Conservation (phyloP, 1,284 basidiomycete species). For the Cutaneotrichosporon cyanovorans region DNA sequence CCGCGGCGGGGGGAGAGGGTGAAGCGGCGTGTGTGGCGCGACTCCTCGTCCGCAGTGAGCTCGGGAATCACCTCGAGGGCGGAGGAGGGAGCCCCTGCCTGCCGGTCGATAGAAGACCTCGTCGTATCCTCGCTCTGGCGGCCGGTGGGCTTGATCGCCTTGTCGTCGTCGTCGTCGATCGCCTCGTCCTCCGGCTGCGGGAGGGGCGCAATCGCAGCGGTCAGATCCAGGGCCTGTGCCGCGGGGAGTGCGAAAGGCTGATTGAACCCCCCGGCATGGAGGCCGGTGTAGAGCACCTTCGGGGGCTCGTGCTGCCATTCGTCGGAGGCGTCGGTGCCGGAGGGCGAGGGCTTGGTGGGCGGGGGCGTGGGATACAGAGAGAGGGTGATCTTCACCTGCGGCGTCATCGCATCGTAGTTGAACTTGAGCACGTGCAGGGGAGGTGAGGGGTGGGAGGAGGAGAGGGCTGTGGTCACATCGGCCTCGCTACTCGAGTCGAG, state of each 20-base stretch:
- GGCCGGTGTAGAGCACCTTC: constrained; percentile 62
- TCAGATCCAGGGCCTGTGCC: constrained; percentile 47
- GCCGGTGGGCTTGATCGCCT: constrained; percentile 7
- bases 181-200: constrained; percentile 10
- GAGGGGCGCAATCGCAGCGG: constrained; percentile 30
- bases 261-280: constrained; percentile 72
- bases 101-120: constrained; percentile 20
- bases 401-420: constrained; percentile 78
- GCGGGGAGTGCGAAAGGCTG: constrained; percentile 63
- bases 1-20: constrained; percentile 25
- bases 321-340: too few species aligned
- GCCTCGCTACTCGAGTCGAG: constrained; percentile 47
- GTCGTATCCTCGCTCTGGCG: constrained; percentile 21
- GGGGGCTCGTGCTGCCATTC: constrained; percentile 34
- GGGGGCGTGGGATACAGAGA: constrained; percentile 58
- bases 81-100: constrained; percentile 6
- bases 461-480: constrained; percentile 34
- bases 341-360: constrained; percentile 44
- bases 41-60: constrained; percentile 5
- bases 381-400: constrained; percentile 67
- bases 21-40: constrained; percentile 21
- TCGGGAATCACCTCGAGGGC: constrained; percentile 30
- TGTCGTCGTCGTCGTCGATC: constrained; percentile 7
- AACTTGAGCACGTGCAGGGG: constrained; percentile 67
- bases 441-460: constrained; percentile 30